phyloP scores from a whole-genome alignment of 306 rosid species.

The Quercus wislizeni region DNA sequence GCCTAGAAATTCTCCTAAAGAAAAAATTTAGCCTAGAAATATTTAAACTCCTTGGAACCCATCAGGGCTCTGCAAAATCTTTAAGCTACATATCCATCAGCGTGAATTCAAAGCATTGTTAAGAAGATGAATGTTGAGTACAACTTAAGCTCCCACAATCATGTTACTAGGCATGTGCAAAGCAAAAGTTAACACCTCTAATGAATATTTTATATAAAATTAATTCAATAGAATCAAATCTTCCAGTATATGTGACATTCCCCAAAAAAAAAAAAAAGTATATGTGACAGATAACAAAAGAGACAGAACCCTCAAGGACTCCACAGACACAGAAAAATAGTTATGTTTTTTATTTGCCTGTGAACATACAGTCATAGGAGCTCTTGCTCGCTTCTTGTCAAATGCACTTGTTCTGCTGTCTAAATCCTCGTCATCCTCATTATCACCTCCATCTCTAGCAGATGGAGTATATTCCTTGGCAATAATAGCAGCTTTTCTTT shows the following conservation, averaged over 20 bases:
- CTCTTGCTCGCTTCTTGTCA: constrained; percentile 51
- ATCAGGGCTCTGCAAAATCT: too few relatives aligned
- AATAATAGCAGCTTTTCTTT: constrained; percentile 53
- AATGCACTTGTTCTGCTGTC: constrained; percentile 76
- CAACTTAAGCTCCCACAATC: constrained; percentile 1
- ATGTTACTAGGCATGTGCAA: background rate
- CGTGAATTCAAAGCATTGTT: too few relatives aligned
- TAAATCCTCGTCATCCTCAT: constrained; percentile 33
- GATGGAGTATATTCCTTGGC: constrained; percentile 32
- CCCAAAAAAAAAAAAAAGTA: background rate
- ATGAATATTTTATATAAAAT: background rate
- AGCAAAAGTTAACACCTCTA: background rate
- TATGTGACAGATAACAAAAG: background rate
- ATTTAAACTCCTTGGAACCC: too few relatives aligned
- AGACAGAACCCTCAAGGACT: background rate
- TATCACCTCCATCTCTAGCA: constrained; percentile 29
- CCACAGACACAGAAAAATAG: background rate
- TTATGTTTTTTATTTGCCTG: constrained; percentile 48
- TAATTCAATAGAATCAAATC: background rate
- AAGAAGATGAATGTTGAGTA: background rate
- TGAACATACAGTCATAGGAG: constrained; percentile 21
- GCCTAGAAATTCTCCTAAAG: too few relatives aligned
- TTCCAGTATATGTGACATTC: background rate
- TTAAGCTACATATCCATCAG: background rate
- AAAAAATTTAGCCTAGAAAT: too few relatives aligned